Evolutionary conservation across 192 early-diverging fungal species (phyloP), one percentile per base, ranked within the genome.

Genomic region (Bifiguratus adelaidae): DNA sequence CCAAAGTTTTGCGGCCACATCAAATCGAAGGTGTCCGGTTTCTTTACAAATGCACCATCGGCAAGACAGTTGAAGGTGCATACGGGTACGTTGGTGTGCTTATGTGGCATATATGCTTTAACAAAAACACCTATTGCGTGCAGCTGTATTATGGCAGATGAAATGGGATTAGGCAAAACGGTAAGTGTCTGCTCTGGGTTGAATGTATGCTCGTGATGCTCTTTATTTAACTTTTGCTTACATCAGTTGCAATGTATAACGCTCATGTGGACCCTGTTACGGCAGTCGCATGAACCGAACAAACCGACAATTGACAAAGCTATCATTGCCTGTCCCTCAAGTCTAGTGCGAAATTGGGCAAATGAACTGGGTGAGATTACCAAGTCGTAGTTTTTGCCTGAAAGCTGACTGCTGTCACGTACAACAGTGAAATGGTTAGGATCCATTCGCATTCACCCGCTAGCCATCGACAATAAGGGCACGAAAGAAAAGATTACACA

Each of bases 131-230:
- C 23, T 47, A 44, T 50, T 32, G 1, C 42, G 22, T 43, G 18
- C 7, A 67, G 73, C 5, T 95, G 91, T 49, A 99, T 99, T 42
- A 97, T 98, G 92, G 97, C 97, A 1, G 97, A 99, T 65, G 97
- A 99, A 54, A 95, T 97, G 87, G 87, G 87, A 18, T 58, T 90
- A 18, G 87, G 88, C 22, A 91, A 91, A 58, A 89, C 88, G 2
- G 77, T 79, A 75, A 45, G 67, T 26, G 13, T 9, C 6, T 12
- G 16, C 18, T 3, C 30, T 71, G 30, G 67, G 71, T 54, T 71
- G 66, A 38, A 9, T 30, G 25, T 46, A 11, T 27, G 44, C 12
- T 18, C 13, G 19, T 28, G 32, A 15, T 19, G 8, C 7, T 24
- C 13, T 22, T 35, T 32, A 13, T 13, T 2, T 0, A 50, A 21